Base-by-base conservation (phyloP, 2,329 filamentous ascomycete species). In the Aspergillus sergii region DNA sequence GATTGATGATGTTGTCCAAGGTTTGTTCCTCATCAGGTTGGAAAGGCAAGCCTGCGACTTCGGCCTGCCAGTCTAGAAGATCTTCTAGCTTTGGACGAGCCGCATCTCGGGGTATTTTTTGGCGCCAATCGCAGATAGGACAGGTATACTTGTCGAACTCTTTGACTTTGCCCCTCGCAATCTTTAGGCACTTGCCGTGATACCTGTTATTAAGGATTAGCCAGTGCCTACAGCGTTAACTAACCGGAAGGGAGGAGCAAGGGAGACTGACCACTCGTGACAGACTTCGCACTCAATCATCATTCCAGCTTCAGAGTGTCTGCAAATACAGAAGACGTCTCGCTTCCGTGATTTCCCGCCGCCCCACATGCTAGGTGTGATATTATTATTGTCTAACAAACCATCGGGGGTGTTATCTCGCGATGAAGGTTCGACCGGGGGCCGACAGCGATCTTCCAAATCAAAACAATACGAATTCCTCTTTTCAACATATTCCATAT, bases 241-340 rank as follows among this genome's bases (percentile, higher is more conserved):
- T 16, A 26, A 32, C 28, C 8, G 14, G 21, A 16, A 41, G 21
- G 14, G 53, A 21, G n/a, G 12, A 19, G 19, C 19, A 41, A 51
- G 23, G 9, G 9, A 57, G 23, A 82, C 89, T 82, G 78, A 94
- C 95, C 95, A 99, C 81, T 99, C 95, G 73, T 97, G 94, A 78
- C 95, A 99, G 45, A 97, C 84, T 76, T 98, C 95, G 76, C 95
- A 99, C 79, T 99, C 95, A 71, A 99, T 98, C 95, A 99, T 99
- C 91, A 98, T 96, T 58, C 95, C 95, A 43, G 94, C 93, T 78
- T 99, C 95, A 8, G 93, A 88, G 66, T 90, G 92, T 64, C 95
- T 89, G 79, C 95, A 99, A 69, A 99, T 97, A 78, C 95, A 99
- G 77, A 98, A 99, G 0, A 98, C 94, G 75, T 98, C 94, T 81